Evolutionary conservation across 257 asterid species (phyloP), one percentile per base, ranked within the genome.

Genomic region (Voacanga thouarsii): DNA sequence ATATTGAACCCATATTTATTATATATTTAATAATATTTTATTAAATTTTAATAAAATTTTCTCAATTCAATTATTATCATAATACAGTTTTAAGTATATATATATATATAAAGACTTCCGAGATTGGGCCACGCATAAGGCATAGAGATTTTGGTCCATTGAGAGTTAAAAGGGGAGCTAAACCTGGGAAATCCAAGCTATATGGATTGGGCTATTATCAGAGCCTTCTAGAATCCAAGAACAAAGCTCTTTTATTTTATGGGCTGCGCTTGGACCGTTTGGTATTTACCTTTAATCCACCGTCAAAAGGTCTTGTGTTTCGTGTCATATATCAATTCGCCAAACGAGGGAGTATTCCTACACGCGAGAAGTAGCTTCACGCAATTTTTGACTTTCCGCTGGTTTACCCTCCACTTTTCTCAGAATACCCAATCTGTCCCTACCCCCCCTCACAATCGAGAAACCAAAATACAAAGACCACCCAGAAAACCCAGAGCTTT

Each of bases 401-500:
- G 8, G 67, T 68, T 68, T 68, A 44, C 65, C 51, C 43, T 53
- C n/a, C 44, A 11, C n/a, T 65, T 73, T 68, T 68, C 53, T 68
- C 7, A 21, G 41, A 68, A 68, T 68, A 68, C 73, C 73, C 14
- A 68, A 8, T 68, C 16, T 0, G 73, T 68, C 73, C 72, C 73
- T 23, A 9, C 73, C 47, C 73, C 18, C 14, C 45, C 21, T 18
- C 72, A n/a, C 47, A 66, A 66, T 66, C 71, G 82, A 75, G 75
- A 67, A 72, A 75, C 84, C 85, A 84, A 78, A 83, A 60, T 82
- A 68, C 75, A 55, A 53, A 51, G 49, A 64, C 80, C 76, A 74
- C 77, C 74, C 78, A 76, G 78, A 70, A 81, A 72, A 71, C 84
- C 84, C 83, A 75, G 80, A 82, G 77, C 82, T 75, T 68, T 51